Percentiles rank a stretch among this genome's conserved stretches.
Conservation (phyloP, 352 stramenopile genomes). For the Phytophthora litchii region DNA sequence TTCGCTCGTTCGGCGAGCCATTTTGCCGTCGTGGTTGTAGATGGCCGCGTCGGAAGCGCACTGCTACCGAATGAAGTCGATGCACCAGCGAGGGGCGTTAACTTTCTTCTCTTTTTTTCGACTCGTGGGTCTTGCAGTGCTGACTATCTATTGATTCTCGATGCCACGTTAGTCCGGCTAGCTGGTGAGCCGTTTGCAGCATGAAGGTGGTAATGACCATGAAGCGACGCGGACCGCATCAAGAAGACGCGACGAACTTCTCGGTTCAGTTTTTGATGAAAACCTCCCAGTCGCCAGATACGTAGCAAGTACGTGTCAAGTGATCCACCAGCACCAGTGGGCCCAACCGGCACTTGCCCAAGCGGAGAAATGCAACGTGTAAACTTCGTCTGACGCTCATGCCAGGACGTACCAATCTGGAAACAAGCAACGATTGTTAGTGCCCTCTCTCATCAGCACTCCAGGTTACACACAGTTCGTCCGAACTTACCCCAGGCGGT, state of each 20-base stretch:
- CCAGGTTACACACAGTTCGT: constrained; percentile 10
- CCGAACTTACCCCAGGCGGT: constrained; percentile 65
- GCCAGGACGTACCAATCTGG: constrained; percentile 45
- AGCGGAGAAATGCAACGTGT: constrained; percentile 56
- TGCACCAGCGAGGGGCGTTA: constrained; percentile 3
- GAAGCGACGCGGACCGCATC: constrained; percentile 36
- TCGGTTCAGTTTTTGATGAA: constrained; percentile 34
- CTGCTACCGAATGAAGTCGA: constrained; percentile 25
- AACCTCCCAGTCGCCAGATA: constrained; percentile 45
- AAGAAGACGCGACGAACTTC: constrained; percentile 32
- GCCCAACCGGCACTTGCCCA: constrained; percentile 49
- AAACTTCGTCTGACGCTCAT: constrained; percentile 70
- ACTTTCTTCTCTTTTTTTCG: constrained; percentile 37
- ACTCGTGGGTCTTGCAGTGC: constrained; percentile 12
- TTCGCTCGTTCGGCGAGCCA: constrained; percentile 32
- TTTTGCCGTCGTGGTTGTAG: constrained; percentile 25
- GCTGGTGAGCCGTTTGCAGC: constrained; percentile 20
- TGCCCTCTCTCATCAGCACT: constrained; percentile 5
- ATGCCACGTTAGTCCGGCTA: constrained; percentile 21
- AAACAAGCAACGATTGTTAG: constrained; percentile 16
- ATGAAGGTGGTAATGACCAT: constrained; percentile 13
- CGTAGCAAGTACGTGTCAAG: constrained; percentile 67
- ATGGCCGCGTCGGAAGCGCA: constrained; percentile 34
- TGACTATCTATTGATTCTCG: constrained; percentile 30
- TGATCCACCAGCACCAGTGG: constrained; percentile 64